Conservation (phyloP, 1,284 basidiomycete species). For the Tilletiopsis washingtonensis region DNA sequence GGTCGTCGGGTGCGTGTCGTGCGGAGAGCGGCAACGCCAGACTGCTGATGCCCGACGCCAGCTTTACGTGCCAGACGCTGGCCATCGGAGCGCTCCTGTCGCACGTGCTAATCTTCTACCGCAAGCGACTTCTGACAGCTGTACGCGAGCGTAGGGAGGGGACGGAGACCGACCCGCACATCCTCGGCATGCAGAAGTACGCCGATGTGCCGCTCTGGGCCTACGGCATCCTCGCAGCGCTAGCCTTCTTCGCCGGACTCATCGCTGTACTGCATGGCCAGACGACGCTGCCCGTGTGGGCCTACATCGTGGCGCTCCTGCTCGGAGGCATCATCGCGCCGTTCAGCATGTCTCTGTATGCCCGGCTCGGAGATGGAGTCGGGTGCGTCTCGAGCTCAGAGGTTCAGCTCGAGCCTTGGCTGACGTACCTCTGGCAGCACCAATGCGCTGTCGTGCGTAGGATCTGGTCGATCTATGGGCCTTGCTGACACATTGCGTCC, state of each 20-base stretch:
- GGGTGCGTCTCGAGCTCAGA: too few relatives aligned
- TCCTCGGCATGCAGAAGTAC: constrained; percentile 35
- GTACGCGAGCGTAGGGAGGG: too few relatives aligned
- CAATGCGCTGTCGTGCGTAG: too few relatives aligned
- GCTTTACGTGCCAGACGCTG: too few relatives aligned
- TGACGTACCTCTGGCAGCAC: too few relatives aligned
- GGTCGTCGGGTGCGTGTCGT: constrained; percentile 56
- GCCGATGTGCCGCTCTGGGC: constrained; percentile 39
- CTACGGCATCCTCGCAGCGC: constrained; percentile 26
- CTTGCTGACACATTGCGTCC: too few relatives aligned
- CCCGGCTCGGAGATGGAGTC: constrained; percentile 17
- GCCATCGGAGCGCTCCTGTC: constrained; percentile 56
- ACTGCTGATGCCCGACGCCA: too few relatives aligned
- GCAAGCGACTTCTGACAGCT: too few relatives aligned
- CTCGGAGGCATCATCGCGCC: constrained; percentile 19
- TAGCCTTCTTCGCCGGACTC: constrained; percentile 13
- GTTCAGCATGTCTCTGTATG: constrained; percentile 18
- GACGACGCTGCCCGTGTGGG: constrained; percentile 26
- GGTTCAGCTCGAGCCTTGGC: too few relatives aligned
- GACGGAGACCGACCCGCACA: constrained; percentile 1
- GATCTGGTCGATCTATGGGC: too few relatives aligned
- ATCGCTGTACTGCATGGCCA: constrained; percentile 19
- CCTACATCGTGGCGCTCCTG: constrained; percentile 16
- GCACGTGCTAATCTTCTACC: constrained; percentile 54
- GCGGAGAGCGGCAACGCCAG: too few relatives aligned